Conservation (phyloP, 306 rosid species). For the Vachellia pachyceras region DNA sequence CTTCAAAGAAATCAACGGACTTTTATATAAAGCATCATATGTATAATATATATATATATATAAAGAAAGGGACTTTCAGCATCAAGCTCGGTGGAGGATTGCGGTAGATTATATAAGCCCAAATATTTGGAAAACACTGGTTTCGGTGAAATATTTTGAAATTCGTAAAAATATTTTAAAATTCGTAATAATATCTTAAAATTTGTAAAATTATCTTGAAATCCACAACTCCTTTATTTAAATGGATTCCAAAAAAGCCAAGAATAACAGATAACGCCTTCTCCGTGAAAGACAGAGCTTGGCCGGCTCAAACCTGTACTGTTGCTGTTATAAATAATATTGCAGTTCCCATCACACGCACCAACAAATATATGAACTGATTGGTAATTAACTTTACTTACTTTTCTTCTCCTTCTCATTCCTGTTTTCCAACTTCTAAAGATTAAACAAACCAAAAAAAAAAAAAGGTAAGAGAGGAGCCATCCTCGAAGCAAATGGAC, state of each 20-base stretch:
- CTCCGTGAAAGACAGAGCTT: neutral
- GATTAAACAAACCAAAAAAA: neutral
- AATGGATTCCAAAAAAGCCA: too few relatives aligned
- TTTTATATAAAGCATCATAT: too few relatives aligned
- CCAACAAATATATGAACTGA: neutral
- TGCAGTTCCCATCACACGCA: neutral
- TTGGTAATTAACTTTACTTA: neutral
- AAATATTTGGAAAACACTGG: too few relatives aligned
- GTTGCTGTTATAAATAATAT: neutral
- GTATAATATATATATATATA: too few relatives aligned
- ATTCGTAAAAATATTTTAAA: too few relatives aligned
- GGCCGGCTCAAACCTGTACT: neutral
- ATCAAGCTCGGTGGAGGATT: constrained; percentile 2
- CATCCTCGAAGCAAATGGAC: neutral
- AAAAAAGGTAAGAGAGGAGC: neutral
- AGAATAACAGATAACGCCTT: neutral
- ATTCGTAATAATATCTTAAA: too few relatives aligned
- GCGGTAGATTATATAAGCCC: too few relatives aligned
- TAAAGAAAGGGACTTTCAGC: too few relatives aligned
- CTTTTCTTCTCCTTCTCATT: constrained; percentile 11
- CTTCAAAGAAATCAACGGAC: too few relatives aligned
- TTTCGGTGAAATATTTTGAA: too few relatives aligned
- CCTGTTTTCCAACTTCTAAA: neutral
- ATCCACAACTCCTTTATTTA: too few relatives aligned
- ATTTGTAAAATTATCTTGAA: too few relatives aligned